These are phyloP conservation scores for Massariosphaeria phaeospora DNA, from an alignment of 495 filamentous ascomycete genomes.

Conservation along the genomic window DNA sequence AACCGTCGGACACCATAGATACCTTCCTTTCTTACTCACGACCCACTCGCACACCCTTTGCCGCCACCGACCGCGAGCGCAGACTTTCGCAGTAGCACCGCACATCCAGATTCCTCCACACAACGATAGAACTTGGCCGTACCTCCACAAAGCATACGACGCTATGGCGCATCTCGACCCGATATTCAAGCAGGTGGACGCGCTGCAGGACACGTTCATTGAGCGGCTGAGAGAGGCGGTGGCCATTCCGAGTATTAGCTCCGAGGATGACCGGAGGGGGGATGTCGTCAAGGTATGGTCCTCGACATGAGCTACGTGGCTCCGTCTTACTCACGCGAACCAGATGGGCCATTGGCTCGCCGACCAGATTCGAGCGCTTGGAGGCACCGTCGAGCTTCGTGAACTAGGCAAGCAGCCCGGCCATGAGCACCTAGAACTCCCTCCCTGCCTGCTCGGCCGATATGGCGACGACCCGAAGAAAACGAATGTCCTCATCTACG, in stretches of 20 bases:
- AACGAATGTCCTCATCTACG: slow-evolving; percentile 92
- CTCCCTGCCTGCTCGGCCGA: slow-evolving; percentile 83
- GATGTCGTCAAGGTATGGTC: slow-evolving; percentile 70
- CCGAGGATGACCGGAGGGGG: slow-evolving; percentile 77
- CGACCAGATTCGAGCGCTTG: slow-evolving; percentile 72
- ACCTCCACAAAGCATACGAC: slow-evolving; percentile 37
- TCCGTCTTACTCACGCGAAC: too few species aligned
- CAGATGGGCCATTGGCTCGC: slow-evolving; percentile 92
- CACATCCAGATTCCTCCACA: too few species aligned
- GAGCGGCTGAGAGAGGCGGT: slow-evolving; percentile 87
- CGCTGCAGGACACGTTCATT: slow-evolving; percentile 75
- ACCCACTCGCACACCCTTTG: too few species aligned
- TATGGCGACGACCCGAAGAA: slow-evolving; percentile 89
- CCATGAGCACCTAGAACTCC: slow-evolving; percentile 82
- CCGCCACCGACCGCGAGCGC: too few species aligned
- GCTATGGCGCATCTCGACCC: slow-evolving; percentile 42
- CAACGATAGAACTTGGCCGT: slow-evolving; percentile 36
- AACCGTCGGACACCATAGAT: too few species aligned
- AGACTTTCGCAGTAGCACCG: too few species aligned
- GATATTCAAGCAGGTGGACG: slow-evolving; percentile 60
- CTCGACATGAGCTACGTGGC: too few species aligned
- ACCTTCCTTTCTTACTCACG: too few species aligned
- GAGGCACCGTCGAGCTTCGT: slow-evolving; percentile 78
- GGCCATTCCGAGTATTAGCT: slow-evolving; percentile 91
- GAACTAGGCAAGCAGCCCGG: slow-evolving; percentile 84